These are phyloP conservation scores for Gracilariopsis chorda DNA, from an alignment of 23 red algal species.

Conservation along the genomic window DNA sequence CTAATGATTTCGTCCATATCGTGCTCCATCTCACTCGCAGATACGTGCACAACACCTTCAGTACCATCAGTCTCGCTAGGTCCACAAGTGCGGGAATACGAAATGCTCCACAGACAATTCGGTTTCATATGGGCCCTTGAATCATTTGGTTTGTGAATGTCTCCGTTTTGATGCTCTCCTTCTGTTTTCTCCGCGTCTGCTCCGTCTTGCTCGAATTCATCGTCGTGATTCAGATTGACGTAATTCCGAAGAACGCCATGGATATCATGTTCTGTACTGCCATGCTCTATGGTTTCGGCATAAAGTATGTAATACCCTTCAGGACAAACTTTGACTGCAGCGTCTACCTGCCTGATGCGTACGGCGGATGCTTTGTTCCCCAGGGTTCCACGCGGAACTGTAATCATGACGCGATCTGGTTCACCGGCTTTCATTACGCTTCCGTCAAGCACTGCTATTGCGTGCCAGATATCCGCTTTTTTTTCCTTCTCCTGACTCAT, in stretches of 20 bases:
- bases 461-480: background rate
- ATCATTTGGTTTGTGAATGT: background rate
- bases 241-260: conserved; percentile 1
- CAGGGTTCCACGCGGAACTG: background rate
- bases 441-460: conserved; percentile 10
- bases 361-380: background rate
- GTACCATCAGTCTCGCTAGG: background rate
- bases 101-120: conserved; percentile 42
- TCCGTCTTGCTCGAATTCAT: background rate
- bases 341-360: conserved; percentile 19
- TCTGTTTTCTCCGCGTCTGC: background rate
- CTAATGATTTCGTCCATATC: background rate
- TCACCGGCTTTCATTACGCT: conserved; percentile 1
- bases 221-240: background rate
- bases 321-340: background rate
- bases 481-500: background rate
- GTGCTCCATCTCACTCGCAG: background rate
- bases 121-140: background rate
- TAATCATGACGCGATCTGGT: conserved; percentile 30
- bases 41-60: background rate
- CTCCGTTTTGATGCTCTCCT: background rate
- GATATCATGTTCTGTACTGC: background rate
- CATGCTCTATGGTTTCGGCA: conserved; percentile 10
- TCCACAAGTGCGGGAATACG: background rate
- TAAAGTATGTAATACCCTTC: background rate